Base-by-base conservation (phyloP, 176 grass and related monocot species). In the Pontederia paniculata region DNA sequence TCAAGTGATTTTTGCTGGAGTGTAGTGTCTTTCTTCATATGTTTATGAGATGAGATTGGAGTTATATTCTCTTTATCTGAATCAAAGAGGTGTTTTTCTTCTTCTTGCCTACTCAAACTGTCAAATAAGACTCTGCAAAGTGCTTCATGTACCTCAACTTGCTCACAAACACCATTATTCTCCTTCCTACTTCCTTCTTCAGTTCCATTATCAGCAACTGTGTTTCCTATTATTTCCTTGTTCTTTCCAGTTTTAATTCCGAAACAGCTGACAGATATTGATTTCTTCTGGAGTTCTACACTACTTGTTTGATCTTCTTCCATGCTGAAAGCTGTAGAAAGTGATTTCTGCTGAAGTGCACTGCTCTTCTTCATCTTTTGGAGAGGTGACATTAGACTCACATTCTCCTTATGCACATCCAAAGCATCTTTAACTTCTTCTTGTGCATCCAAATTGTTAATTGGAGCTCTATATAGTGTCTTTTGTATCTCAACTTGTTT, bases 361-460 rank as follows among this genome's bases (percentile, higher is more conserved):
- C 58, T 61, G 54, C 28, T 79, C 45, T 61, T 79, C 62, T 78
- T 78, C 43, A 51, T 51, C 66, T 59, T 69, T 62, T 73, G 73
- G 55, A 45, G 70, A 13, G 44, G 19, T 45, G 80, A 84, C 19
- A 69, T 37, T 57, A 75, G 80, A 21, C 47, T 88, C 45, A 50
- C 15, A 64, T 64, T 64, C 45, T 64, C 45, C 2, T 64, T 64
- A 21, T 64, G 14, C 0, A 21, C 25, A 5, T 22, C 22, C 23
- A 64, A 64, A 28, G 12, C 50, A 21, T 67, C 64, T 67, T 12
- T 14, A 21, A 9, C 5, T 54, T 67, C 3, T 15, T 15, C 28
- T 21, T 44, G 42, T 11, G 17, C 50, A 54, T 17, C 25, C 17
- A 44, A 17, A 13, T 67, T n/a, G 17, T 14, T 48, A 44, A 52